Conservation (phyloP, 1,139 yeast genomes). For the Candida albicans region DNA sequence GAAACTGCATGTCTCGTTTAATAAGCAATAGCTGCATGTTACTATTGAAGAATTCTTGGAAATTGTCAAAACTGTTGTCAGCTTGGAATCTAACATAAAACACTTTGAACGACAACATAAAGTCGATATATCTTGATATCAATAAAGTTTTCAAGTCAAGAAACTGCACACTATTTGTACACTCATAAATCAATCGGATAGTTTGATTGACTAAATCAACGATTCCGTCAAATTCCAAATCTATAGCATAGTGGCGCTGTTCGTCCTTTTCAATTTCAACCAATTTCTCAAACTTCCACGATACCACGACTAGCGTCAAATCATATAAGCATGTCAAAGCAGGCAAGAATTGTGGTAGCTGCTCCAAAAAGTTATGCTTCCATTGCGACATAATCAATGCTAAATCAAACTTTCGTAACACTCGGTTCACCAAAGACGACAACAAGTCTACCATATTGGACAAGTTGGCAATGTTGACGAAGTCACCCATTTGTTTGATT, state of each 20-base stretch:
- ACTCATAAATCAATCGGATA: slow-evolving; percentile 11
- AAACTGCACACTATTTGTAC: slow-evolving; percentile 4
- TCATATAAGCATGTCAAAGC: slow-evolving; percentile 25
- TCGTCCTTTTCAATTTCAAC: slow-evolving; percentile 18
- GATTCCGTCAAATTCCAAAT: slow-evolving; percentile 14
- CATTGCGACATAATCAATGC: slow-evolving; percentile 18
- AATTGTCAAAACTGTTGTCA: slow-evolving; percentile 27
- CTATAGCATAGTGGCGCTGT: slow-evolving; percentile 16
- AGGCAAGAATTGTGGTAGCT: slow-evolving; percentile 16
- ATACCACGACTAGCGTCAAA: slow-evolving; percentile 24
- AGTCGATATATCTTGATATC: slow-evolving; percentile 31
- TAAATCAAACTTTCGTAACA: slow-evolving; percentile 24
- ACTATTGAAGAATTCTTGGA: slow-evolving; percentile 26
- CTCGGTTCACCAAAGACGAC: slow-evolving; percentile 14
- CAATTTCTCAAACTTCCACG: slow-evolving; percentile 39
- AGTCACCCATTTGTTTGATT: slow-evolving; percentile 29
- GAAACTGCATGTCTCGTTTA: slow-evolving; percentile 24
- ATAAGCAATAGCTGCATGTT: slow-evolving; percentile 18
- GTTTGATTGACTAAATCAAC: slow-evolving; percentile 13
- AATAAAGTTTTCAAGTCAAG: slow-evolving; percentile 24
- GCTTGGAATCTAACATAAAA: slow-evolving; percentile 33
- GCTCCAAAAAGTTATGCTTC: slow-evolving; percentile 23
- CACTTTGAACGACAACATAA: slow-evolving; percentile 32
- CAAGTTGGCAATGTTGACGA: slow-evolving; percentile 15
- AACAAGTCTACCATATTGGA: slow-evolving; percentile 11